Evolutionary conservation across 2,329 filamentous ascomycete species (phyloP).

Genomic region (Plectosphaerella sp.): DNA sequence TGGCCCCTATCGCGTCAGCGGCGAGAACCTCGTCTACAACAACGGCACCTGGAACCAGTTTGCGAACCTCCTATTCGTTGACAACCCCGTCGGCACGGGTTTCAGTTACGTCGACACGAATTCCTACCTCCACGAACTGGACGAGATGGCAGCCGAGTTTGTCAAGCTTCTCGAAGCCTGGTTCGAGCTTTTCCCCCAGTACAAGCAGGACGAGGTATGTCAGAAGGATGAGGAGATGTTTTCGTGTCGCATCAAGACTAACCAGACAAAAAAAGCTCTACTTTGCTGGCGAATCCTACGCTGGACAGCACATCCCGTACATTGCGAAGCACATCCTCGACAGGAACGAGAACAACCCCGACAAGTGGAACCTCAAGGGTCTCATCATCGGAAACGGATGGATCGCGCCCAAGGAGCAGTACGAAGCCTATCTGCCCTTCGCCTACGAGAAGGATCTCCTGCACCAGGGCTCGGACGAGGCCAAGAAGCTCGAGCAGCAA

Average conservation of each 20-base stretch:
- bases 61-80: constrained; percentile 92
- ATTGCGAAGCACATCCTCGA: constrained; percentile 88
- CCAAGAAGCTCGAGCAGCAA: constrained; percentile 62
- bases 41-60: constrained; percentile 99
- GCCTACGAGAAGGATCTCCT: constrained; percentile 74
- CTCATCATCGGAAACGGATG: constrained; percentile 96
- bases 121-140: constrained; percentile 78
- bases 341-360: constrained; percentile 65
- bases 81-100: constrained; percentile 93
- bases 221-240: neutral
- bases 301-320: constrained; percentile 95
- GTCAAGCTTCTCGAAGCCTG: constrained; percentile 86
- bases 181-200: constrained; percentile 87
- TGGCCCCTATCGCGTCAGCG: constrained; percentile 82
- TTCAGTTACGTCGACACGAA: constrained; percentile 94
- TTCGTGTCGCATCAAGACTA: neutral
- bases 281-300: constrained; percentile 92
- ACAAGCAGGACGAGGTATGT: constrained; percentile 85
- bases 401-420: constrained; percentile 89
- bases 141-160: constrained; percentile 87
- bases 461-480: constrained; percentile 58
- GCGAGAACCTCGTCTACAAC: constrained; percentile 70
- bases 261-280: constrained; percentile 61
- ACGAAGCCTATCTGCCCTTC: constrained; percentile 78
- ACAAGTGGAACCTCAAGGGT: constrained; percentile 74